These are phyloP conservation scores for Pseudoneurospora amorphoporcata DNA, from an alignment of 495 filamentous ascomycete species.

Conservation along the genomic window DNA sequence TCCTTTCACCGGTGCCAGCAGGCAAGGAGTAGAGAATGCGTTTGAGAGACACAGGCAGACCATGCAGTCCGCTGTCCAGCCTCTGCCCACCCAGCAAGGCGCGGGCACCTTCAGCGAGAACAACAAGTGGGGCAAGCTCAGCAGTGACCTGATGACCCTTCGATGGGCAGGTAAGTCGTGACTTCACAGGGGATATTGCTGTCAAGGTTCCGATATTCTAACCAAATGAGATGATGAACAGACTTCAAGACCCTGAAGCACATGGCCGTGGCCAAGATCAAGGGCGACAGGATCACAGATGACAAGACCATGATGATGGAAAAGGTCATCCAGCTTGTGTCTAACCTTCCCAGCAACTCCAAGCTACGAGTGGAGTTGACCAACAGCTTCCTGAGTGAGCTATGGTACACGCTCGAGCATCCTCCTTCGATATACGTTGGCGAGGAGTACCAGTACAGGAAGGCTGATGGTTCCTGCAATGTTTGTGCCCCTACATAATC, in stretches of 20 bases:
- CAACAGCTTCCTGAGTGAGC: slow-evolving; percentile 56
- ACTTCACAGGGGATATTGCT: too few species aligned
- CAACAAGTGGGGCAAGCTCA: slow-evolving; percentile 40
- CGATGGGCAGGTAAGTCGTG: slow-evolving; percentile 28
- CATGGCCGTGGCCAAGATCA: slow-evolving; percentile 28
- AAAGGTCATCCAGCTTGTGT: slow-evolving; percentile 63
- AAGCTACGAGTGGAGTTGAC: slow-evolving; percentile 55
- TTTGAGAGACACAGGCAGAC: slow-evolving; percentile 55
- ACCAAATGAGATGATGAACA: too few species aligned
- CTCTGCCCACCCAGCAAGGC: slow-evolving; percentile 56
- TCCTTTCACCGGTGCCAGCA: slow-evolving; percentile 20
- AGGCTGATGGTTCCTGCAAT: slow-evolving; percentile 60
- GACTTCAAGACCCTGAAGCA: slow-evolving; percentile 31
- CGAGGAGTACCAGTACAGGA: slow-evolving; percentile 55
- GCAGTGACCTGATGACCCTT: slow-evolving; percentile 53
- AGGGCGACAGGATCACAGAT: slow-evolving; percentile 45
- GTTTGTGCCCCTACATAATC: slow-evolving; percentile 8
- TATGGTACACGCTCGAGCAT: slow-evolving; percentile 55
- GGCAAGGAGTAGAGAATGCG: slow-evolving; percentile 33
- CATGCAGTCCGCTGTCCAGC: slow-evolving; percentile 52
- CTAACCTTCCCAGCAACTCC: slow-evolving; percentile 51
- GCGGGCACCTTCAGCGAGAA: slow-evolving; percentile 41
- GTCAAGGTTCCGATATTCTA: too few species aligned
- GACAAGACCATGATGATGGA: slow-evolving; percentile 81
- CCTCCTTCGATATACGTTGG: slow-evolving; percentile 50